A percentile compares a stretch with the other conserved stretches of the same genome.
Conservation (phyloP, 768 basidiomycete species). For the Suillus clintonianus region DNA sequence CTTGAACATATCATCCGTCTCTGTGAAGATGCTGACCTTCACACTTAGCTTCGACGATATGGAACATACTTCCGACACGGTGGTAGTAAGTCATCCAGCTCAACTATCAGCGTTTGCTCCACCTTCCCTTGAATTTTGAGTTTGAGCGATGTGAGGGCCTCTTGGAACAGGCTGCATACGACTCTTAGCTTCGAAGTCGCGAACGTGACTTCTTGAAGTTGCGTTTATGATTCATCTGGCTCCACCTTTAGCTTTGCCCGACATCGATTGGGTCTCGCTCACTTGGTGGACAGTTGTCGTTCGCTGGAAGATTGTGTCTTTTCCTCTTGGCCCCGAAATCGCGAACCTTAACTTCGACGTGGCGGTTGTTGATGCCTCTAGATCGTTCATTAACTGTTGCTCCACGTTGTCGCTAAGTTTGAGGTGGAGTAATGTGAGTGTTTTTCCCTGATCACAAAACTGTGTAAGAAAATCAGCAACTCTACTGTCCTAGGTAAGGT, state of each 20-base stretch:
- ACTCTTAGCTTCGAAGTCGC: neutral
- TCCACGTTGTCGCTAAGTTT: neutral
- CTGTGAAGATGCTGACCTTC: too few relatives aligned
- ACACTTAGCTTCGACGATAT: too few relatives aligned
- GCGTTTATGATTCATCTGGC: neutral
- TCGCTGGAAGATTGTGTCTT: neutral
- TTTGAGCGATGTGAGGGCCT: too few relatives aligned
- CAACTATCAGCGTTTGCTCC: too few relatives aligned
- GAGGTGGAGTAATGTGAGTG: neutral
- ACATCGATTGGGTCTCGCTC: neutral
- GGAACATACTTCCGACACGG: too few relatives aligned
- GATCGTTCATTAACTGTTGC: neutral
- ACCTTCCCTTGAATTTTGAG: too few relatives aligned
- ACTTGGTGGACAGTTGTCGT: neutral
- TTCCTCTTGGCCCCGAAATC: neutral
- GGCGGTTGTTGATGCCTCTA: neutral
- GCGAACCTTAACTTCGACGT: neutral
- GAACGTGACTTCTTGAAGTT: neutral
- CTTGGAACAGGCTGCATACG: neutral
- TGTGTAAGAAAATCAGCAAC: neutral
- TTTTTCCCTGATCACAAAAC: neutral
- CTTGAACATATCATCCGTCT: too few relatives aligned
- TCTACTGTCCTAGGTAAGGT: neutral
- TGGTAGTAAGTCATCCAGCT: too few relatives aligned
- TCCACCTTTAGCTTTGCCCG: neutral